These are phyloP conservation scores for Chrysoporthe puriensis DNA, from an alignment of 2,329 filamentous ascomycete species.

Conservation along the genomic window DNA sequence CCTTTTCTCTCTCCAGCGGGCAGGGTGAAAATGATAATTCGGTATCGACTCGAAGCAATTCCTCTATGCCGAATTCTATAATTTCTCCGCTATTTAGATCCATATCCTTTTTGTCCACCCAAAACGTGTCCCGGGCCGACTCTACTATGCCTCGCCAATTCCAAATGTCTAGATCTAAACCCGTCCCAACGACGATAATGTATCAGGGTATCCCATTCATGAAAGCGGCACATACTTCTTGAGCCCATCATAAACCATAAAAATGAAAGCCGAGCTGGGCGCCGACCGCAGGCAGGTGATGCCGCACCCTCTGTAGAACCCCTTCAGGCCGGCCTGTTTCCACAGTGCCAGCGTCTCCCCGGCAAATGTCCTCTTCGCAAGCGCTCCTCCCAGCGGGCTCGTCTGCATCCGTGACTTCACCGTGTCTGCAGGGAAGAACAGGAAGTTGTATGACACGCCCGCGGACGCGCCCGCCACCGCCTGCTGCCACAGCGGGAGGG, in stretches of 20 bases:
- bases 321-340: constrained; percentile 78
- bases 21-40: too few species aligned
- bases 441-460: constrained; percentile 93
- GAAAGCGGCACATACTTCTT: constrained; percentile 67
- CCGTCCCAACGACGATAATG: not conserved
- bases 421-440: constrained; percentile 96
- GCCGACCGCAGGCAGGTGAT: constrained; percentile 88
- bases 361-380: constrained; percentile 68
- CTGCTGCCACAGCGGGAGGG: constrained; percentile 82
- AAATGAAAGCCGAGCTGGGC: constrained; percentile 97
- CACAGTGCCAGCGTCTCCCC: constrained; percentile 75
- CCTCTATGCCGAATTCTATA: not conserved
- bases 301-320: constrained; percentile 91
- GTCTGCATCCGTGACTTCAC: constrained; percentile 98
- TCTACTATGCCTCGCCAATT: not conserved
- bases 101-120: not conserved
- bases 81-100: not conserved
- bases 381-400: constrained; percentile 61
- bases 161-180: constrained; percentile 26
- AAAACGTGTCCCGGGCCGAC: not conserved
- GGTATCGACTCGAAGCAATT: not conserved
- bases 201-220: constrained; percentile 30
- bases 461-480: constrained; percentile 85
- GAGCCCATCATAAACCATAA: constrained; percentile 89
- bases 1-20: too few species aligned